phyloP scores from a whole-genome alignment of 169 alveolate genomes.

The Theileria annulata region DNA sequence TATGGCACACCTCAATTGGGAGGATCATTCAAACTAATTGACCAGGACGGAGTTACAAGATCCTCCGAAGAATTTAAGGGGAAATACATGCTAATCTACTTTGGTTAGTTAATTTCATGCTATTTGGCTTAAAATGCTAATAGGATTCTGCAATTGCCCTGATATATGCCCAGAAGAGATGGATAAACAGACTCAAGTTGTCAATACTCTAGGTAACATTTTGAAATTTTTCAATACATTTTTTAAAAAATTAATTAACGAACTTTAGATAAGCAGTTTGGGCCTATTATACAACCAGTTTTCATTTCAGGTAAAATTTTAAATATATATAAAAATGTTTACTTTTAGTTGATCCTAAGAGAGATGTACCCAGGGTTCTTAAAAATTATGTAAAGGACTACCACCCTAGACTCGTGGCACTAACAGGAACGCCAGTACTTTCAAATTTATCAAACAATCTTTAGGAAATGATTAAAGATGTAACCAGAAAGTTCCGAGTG shows the following conservation, averaged over 20 bases:
- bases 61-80: constrained; percentile 65
- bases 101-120: constrained; percentile 35
- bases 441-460: not conserved
- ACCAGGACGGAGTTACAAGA: constrained; percentile 64
- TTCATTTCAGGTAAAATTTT: constrained; percentile 63
- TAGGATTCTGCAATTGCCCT: constrained; percentile 86
- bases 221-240: not conserved
- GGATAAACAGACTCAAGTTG: constrained; percentile 80
- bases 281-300: constrained; percentile 71
- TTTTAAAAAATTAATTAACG: not conserved
- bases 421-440: constrained; percentile 71
- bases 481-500: constrained; percentile 74
- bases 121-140: not conserved
- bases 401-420: constrained; percentile 69
- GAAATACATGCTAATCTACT: constrained; percentile 61
- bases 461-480: constrained; percentile 66
- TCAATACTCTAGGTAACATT: constrained; percentile 68
- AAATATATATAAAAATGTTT: not conserved
- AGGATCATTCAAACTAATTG: constrained; percentile 80
- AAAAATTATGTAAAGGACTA: constrained; percentile 65
- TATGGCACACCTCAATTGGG: constrained; percentile 84
- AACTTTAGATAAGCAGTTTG: constrained; percentile 55
- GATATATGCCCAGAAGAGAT: constrained; percentile 89
- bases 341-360: constrained; percentile 69
- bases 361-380: constrained; percentile 71